Evolutionary conservation across 2,329 filamentous ascomycete species (phyloP), one percentile per base, ranked within the genome.

Genomic region (Plectosphaerella cucumerina): DNA sequence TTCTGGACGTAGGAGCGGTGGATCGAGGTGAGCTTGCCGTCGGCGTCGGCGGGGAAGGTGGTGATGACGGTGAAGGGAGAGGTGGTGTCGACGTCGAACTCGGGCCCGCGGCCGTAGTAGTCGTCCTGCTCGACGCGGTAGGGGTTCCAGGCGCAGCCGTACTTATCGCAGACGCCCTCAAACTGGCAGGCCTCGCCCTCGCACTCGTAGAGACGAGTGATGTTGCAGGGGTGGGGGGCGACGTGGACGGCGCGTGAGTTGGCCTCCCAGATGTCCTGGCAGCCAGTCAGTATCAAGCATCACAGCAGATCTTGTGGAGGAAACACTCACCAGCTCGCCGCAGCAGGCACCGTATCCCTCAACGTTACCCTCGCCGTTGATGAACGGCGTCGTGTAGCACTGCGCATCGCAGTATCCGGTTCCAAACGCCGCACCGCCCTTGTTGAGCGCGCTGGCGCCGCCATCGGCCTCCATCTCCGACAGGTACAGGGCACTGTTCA

Each of bases 401-500:
- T 84, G 80, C 1, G 80, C 75, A 59, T 84, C 80, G 49, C 83
- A 86, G 67, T 86, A 86, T 5, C 84, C 84, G 2, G 79, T 82
- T 39, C 83, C 83, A 53, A 81, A 82, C 48, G 73, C 70, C 3
- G 83, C 80, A 52, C 84, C 83, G 22, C 76, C 82, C 50, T 74
- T 73, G 66, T 81, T 83, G 49, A 66, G 71, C 0, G 72, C 60
- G 60, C 76, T 80, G 58, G 74, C 55, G 31, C 83, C 85, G 58
- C 86, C 86, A 59, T 85, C 80, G 6, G 73, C 69, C 11, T 80
- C 74, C 72, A 75, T 75, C 63, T 74, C 70, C 18, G 68, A 70
- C 14, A 87, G 77, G 67, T 87, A 86, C 31, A 87, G 63, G 17
- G 84, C 84, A 53, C 84, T 84, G 64, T 88, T 87, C 62, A 87